Base-by-base conservation (phyloP, 139 green algal genomes). In the Bryopsis sp. region DNA sequence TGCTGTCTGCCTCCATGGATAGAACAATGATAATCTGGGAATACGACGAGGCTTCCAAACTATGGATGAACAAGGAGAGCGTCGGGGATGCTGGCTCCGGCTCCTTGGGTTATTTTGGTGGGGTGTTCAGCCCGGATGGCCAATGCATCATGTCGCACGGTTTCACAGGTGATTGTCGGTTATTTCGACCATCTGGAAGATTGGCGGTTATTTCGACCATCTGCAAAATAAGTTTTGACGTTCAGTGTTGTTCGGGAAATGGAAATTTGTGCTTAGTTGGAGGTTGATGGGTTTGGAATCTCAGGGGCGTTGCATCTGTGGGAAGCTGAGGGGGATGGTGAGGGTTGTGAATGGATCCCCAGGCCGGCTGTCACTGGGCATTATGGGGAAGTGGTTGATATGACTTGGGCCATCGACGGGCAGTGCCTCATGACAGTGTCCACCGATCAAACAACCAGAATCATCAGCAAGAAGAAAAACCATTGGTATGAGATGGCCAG, bases 1-100 rank as follows among this genome's bases (percentile, higher is more conserved):
- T 98, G 58, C 85, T 98, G 48, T 90, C 87, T 0, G 80, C 88
- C 2, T 96, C 88, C 19, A 97, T 97, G 89, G 94, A 98, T 75
- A 78, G 94, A 8, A 96, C 88, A 31, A 95, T 99, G 86, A 86
- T 94, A 72, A 38, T 99, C 2, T 99, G 94, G 94, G 46, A 69
- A 3, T 84, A 79, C 4, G 86, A 96, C 38, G 39, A 58, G 33
- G 7, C 39, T n/a, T 78, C 72, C 36, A 85, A 82, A 0, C 59
- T 96, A 38, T 99, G 94, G 94, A 85, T 97, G 73, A 81, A 75
- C 22, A 83, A 86, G 43, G 81, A 87, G 35, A 84, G 74, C 28
- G 72, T 98, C 47, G 93, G 93, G 0, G 92, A 98, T 68, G 90
- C 90, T 0, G 90, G 90, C 2, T 76, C 75, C 4, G 66, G 63